Base-by-base conservation (phyloP, 768 basidiomycete species). In the Naganishia friedmannii region DNA sequence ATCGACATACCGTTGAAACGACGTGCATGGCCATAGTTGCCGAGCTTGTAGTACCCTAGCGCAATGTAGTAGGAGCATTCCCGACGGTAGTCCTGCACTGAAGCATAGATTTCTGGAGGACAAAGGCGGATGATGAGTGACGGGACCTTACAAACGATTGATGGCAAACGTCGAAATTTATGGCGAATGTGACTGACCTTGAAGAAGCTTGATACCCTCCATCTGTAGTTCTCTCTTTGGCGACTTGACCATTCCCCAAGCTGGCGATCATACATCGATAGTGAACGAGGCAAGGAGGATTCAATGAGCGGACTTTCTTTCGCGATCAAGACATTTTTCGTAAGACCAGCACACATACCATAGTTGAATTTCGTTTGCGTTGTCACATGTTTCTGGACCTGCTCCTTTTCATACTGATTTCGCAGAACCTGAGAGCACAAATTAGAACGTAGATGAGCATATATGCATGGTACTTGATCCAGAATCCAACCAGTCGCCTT, bases 31-130 rank as follows among this genome's bases (percentile, higher is more conserved):
- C 90, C 90, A 79, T 89, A 97, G 79, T 97, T 93, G 13, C 89
- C 88, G 86, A 97, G 89, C 85, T 98, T 98, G 83, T 92, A 97
- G 81, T 98, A 88, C 0, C 96, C 96, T 17, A 98, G 84, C 3
- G 93, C 92, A 29, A 99, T 88, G 83, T 97, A 99, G 78, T 98
- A 99, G 42, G 97, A 83, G 75, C 95, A 98, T 82, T 98, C 96
- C 82, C 95, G 84, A 72, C 96, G 86, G 73, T 95, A 86, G 26
- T 87, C 81, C 5, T 94, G 89, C 72, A 96, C 93, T 19, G 87
- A 85, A 31, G 92, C 88, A 82, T 95, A 99, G 55, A 99, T 89
- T 67, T 97, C 96, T 97, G 77, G 2, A 7, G 37, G 66, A 55
- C 23, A 17, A 28, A 66, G 37, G 23, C 46, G 26, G 48, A n/a